phyloP scores from a whole-genome alignment of 1,139 yeast species.

The Kodamaea anthophila region DNA sequence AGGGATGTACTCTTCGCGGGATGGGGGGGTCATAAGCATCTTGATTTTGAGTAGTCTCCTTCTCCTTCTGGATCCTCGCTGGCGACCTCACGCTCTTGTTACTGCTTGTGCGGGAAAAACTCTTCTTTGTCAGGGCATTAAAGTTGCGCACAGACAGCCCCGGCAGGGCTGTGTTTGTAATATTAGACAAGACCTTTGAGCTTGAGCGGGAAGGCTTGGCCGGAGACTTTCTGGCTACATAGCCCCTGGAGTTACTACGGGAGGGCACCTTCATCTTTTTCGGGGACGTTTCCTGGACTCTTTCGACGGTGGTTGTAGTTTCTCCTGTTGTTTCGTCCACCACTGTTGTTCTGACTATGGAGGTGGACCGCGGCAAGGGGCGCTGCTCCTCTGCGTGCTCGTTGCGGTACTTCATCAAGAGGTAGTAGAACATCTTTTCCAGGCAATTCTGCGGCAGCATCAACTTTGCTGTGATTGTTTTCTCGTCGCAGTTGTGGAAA shows the following conservation, averaged over 20 bases:
- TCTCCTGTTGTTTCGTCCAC: conserved; percentile 26
- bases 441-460: conserved; percentile 58
- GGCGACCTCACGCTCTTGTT: neutral
- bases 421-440: conserved; percentile 85
- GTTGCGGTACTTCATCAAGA: conserved; percentile 76
- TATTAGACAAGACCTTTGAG: conserved; percentile 21
- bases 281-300: conserved; percentile 5
- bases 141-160: conserved; percentile 16
- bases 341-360: conserved; percentile 41
- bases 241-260: conserved; percentile 9
- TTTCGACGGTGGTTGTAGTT: conserved; percentile 17
- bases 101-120: conserved; percentile 17
- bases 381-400: conserved; percentile 43
- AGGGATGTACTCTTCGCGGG: conserved; percentile 5
- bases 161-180: conserved; percentile 24
- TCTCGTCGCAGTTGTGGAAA: conserved; percentile 81
- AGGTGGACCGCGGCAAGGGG: conserved; percentile 37
- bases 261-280: no score
- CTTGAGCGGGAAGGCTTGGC: conserved; percentile 6
- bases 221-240: conserved; percentile 9
- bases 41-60: neutral
- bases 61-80: conserved; percentile 1
- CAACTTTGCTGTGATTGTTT: conserved; percentile 53
- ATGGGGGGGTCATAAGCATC: neutral
- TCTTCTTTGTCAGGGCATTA: conserved; percentile 36